Evolutionary conservation across 2,329 filamentous ascomycete genomes (phyloP).

Genomic region (Trichoderma hamatum): DNA sequence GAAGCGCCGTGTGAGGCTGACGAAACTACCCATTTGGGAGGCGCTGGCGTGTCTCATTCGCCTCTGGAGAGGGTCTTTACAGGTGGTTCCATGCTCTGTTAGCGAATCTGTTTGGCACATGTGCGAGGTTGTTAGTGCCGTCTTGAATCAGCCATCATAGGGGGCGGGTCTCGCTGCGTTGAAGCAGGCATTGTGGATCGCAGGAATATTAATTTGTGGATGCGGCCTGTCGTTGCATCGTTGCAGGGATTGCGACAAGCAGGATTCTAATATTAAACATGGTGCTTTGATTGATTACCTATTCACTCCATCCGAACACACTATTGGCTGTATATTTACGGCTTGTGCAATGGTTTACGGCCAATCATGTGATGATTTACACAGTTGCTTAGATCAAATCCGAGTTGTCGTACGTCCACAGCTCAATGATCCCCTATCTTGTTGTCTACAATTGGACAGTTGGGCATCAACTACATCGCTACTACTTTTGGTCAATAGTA

Average conservation of each 20-base stretch:
- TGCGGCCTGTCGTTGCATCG: neutral
- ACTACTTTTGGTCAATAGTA: neutral
- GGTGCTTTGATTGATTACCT: neutral
- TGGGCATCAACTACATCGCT: neutral
- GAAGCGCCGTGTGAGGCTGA: conserved; percentile 17
- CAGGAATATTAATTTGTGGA: conserved; percentile 3
- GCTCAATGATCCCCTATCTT: neutral
- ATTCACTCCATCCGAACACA: neutral
- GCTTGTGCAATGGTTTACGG: neutral
- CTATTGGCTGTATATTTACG: neutral
- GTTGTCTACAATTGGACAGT: neutral
- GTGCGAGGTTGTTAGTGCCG: neutral
- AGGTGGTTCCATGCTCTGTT: neutral
- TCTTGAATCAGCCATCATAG: conserved; percentile 7
- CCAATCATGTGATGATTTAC: neutral
- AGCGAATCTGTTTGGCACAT: neutral
- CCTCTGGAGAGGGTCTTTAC: conserved; percentile 8
- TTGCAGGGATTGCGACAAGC: neutral
- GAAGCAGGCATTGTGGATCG: neutral
- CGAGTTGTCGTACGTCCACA: neutral
- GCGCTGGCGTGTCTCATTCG: conserved; percentile 20
- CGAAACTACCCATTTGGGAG: conserved; percentile 23
- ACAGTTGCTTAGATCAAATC: neutral
- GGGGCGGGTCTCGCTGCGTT: conserved; percentile 4
- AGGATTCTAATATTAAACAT: neutral